Conservation (phyloP, 106 monocot species). For the Acorus gramineus region DNA sequence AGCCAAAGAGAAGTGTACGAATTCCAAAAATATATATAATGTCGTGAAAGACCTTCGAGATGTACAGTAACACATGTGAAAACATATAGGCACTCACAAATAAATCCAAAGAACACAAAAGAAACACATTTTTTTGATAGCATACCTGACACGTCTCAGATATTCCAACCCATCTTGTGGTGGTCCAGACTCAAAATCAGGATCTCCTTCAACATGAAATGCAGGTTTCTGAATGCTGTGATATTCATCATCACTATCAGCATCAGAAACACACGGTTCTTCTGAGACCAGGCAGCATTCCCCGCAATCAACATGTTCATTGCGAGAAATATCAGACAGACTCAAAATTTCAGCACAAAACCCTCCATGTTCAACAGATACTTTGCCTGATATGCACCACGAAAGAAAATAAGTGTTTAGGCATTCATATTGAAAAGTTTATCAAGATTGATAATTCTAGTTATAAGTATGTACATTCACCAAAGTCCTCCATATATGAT, state of each 20-base stretch:
- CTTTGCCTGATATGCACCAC: conserved; percentile 14
- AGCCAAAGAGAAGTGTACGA: too few species aligned
- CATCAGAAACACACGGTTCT: conserved; percentile 27
- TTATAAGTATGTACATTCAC: too few species aligned
- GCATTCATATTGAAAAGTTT: too few species aligned
- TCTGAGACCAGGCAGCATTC: conserved; percentile 6
- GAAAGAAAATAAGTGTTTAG: neutral
- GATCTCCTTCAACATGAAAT: conserved; percentile 80
- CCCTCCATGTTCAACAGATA: neutral
- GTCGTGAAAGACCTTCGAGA: too few species aligned
- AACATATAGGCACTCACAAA: neutral
- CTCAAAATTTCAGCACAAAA: neutral
- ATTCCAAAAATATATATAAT: too few species aligned
- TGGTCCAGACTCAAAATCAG: conserved; percentile 93
- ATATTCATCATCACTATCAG: conserved; percentile 54
- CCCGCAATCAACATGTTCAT: neutral
- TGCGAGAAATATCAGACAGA: conserved; percentile 1
- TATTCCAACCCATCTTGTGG: conserved; percentile 91
- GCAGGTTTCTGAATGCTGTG: conserved; percentile 64
- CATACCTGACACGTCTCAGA: conserved; percentile 90
- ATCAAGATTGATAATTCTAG: too few species aligned
- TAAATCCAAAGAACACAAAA: neutral
- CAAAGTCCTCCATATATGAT: too few species aligned
- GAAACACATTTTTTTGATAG: neutral
- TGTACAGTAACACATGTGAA: neutral